Evolutionary conservation across 257 asterid genomes (phyloP).

Genomic region (Solanum tarapatanum): DNA sequence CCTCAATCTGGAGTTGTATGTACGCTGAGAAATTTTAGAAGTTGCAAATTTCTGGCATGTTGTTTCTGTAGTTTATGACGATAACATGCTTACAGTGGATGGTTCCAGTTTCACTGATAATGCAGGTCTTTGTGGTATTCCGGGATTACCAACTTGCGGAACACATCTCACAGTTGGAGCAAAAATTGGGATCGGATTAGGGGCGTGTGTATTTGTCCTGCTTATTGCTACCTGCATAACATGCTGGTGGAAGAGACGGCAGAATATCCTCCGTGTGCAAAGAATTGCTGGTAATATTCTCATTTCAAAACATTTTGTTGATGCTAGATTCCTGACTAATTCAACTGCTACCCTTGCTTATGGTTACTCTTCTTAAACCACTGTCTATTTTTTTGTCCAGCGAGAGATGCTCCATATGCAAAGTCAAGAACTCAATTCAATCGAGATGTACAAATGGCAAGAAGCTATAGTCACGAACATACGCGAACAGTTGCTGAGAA

Average conservation of each 20-base stretch:
- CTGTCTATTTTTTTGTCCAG: constrained; percentile 19
- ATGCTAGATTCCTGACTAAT: background rate
- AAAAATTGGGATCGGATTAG: constrained; percentile 62
- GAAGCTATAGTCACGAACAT: constrained; percentile 52
- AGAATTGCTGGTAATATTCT: constrained; percentile 61
- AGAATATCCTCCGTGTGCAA: constrained; percentile 83
- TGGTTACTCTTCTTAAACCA: background rate
- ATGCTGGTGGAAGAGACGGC: constrained; percentile 94
- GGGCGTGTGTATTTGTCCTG: constrained; percentile 37
- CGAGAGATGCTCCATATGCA: constrained; percentile 95
- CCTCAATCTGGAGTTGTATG: background rate
- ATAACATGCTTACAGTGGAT: constrained; percentile 7
- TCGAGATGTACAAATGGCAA: constrained; percentile 74
- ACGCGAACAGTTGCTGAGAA: constrained; percentile 75
- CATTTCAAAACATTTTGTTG: background rate
- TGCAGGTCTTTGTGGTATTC: constrained; percentile 91
- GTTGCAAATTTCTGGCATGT: background rate
- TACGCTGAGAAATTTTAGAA: background rate
- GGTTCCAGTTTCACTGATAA: constrained; percentile 85
- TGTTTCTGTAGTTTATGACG: background rate
- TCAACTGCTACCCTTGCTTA: background rate
- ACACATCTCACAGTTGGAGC: constrained; percentile 74
- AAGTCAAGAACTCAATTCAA: constrained; percentile 64
- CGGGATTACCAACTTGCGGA: constrained; percentile 73
- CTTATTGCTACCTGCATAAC: constrained; percentile 56